Base-by-base conservation (phyloP, 129 eudicot genomes). In the Dittrichia graveolens region DNA sequence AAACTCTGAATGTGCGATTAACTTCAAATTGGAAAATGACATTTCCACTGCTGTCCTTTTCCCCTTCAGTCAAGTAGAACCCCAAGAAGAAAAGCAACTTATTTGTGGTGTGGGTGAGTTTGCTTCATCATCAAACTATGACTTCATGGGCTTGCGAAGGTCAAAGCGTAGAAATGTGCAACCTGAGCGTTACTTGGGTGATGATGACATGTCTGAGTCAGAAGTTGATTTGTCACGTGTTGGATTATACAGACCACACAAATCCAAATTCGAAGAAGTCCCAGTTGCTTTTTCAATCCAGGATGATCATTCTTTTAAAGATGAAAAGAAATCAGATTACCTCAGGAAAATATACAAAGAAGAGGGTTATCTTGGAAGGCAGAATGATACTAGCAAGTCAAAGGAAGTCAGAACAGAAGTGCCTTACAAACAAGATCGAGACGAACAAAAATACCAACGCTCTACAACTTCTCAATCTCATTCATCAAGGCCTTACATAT, bases 101-200 rank as follows among this genome's bases (percentile, higher is more conserved):
- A 69, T 31, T 14, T 53, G 52, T 53, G 74, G 71, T 54, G 52
- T 44, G 34, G 54, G 76, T 71, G 95, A 77, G 7, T 38, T 42
- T 16, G 83, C 73, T 37, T 46, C 80, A 42, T 40, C 75, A 35
- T 52, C 75, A 52, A 57, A 54, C 47, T 71, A 74, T 60, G 93
- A 90, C 66, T 34, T 76, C 40, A 65, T 46, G 55, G 95, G 61
- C 1, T 57, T 89, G 78, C 75, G 98, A 60, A 78, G 98, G 55
- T 92, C 98, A 69, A 92, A 87, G 71, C 89, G 98, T 16, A 74
- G 98, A 41, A 66, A 70, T 71, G 81, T 89, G 31, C 88, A 83
- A 72, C 98, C 98, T 0, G 92, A 92, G 24, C 88, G 98, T 6
- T 92, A 85, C 69, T 39, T 86, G 44, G 98, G 88, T 14, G 89